phyloP scores from a whole-genome alignment of 179 eudicot genomes.

The Beta macrorhiza region DNA sequence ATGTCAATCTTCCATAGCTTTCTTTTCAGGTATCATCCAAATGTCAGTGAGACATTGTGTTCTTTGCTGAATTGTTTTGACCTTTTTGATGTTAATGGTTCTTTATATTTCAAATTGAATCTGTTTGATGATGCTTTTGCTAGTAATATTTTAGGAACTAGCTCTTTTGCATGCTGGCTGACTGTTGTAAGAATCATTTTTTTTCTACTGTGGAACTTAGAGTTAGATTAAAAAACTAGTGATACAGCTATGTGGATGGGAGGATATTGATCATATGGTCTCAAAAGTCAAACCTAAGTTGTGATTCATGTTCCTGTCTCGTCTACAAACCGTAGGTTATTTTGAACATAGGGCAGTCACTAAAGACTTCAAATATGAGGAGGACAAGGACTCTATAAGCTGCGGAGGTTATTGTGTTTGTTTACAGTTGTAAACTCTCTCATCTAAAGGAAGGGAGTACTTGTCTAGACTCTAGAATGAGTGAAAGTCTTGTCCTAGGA shows the following conservation, averaged over 20 bases:
- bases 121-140: background rate
- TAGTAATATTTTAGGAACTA: background rate
- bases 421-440: background rate
- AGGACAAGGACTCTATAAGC: too few relatives aligned
- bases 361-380: background rate
- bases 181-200: background rate
- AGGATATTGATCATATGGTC: background rate
- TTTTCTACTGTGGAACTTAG: background rate
- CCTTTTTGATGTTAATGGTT: background rate
- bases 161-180: background rate
- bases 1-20: conserved; percentile 82
- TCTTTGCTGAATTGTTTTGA: background rate
- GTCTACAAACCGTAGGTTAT: background rate
- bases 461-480: background rate
- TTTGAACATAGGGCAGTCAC: background rate
- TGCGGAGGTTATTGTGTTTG: background rate
- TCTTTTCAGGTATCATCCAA: conserved; percentile 78
- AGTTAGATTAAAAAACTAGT: background rate
- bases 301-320: background rate
- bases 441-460: background rate
- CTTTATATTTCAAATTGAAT: background rate
- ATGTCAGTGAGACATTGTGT: background rate
- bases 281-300: background rate
- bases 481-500: too few relatives aligned
- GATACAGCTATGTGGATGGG: background rate